Percentiles rank a stretch among this genome's conserved stretches.
Conservation (phyloP, 371 early-diverging fungal genomes). For the Mortierella sp. region DNA sequence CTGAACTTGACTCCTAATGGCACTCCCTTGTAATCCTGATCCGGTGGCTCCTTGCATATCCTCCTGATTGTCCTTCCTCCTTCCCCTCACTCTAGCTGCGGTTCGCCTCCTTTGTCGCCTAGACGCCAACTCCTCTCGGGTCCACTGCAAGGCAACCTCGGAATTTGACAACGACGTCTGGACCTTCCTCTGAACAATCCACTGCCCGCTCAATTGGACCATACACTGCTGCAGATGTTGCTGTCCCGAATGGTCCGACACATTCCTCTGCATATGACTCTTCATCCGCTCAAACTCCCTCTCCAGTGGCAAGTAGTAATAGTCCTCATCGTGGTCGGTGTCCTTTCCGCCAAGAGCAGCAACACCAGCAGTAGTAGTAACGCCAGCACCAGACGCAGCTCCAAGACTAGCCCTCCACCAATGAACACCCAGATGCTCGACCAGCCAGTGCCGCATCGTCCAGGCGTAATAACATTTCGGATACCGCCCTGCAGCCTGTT, state of each 20-base stretch:
- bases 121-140: conserved; percentile 23
- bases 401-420: conserved; percentile 45
- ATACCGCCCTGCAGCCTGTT: conserved; percentile 58
- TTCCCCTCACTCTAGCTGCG: neutral
- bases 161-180: neutral
- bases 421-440: conserved; percentile 48
- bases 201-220: conserved; percentile 42
- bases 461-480: conserved; percentile 72
- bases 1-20: conserved; percentile 12
- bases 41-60: neutral
- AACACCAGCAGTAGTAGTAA: neutral
- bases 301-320: conserved; percentile 21
- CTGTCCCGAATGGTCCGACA: conserved; percentile 70
- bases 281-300: conserved; percentile 54
- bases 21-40: conserved; percentile 3
- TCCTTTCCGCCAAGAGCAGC: neutral
- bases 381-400: neutral
- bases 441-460: conserved; percentile 66
- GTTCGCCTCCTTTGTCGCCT: conserved; percentile 15
- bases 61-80: neutral
- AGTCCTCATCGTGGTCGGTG: neutral
- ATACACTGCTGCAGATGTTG: conserved; percentile 67
- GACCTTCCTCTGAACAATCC: conserved; percentile 23
- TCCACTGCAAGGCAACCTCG: conserved; percentile 35
- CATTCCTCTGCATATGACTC: conserved; percentile 61